Percentiles rank a stretch among this genome's conserved stretches.
phyloP scores from a whole-genome alignment of 163 green algal genomes.

The Scenedesmus sp. region DNA sequence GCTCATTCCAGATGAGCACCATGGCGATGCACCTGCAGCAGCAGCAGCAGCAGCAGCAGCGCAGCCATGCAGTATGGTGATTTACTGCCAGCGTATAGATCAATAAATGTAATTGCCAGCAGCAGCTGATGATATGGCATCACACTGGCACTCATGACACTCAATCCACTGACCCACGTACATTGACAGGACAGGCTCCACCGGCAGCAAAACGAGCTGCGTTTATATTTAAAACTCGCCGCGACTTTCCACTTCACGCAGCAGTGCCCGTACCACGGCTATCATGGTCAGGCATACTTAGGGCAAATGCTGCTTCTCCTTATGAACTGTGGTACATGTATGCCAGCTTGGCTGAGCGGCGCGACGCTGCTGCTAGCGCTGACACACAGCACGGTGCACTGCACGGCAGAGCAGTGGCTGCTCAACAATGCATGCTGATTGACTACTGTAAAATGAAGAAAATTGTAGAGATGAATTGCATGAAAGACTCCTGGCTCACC shows the following conservation, averaged over 20 bases:
- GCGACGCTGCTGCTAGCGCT: too few species aligned
- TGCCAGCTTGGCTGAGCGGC: too few species aligned
- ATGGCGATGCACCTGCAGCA: conserved; percentile 61
- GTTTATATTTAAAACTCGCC: background rate
- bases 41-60: conserved; percentile 36
- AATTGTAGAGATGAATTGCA: too few species aligned
- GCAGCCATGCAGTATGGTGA: background rate
- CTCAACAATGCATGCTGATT: too few species aligned
- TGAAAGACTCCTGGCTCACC: conserved; percentile 2
- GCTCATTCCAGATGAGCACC: conserved; percentile 75
- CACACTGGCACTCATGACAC: background rate
- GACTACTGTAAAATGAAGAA: too few species aligned
- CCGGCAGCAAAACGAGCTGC: background rate
- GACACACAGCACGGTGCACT: too few species aligned
- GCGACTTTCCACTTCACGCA: background rate
- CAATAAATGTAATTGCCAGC: background rate
- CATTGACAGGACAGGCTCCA: too few species aligned
- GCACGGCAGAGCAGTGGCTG: too few species aligned
- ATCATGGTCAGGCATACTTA: background rate
- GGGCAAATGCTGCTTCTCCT: background rate
- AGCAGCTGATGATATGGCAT: background rate
- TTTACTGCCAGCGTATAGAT: background rate
- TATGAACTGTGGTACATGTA: too few species aligned
- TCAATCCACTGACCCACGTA: too few species aligned
- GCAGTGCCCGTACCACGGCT: too few species aligned